Conservation (phyloP, 2,329 filamentous ascomycete species). For the Fusarium sp. region DNA sequence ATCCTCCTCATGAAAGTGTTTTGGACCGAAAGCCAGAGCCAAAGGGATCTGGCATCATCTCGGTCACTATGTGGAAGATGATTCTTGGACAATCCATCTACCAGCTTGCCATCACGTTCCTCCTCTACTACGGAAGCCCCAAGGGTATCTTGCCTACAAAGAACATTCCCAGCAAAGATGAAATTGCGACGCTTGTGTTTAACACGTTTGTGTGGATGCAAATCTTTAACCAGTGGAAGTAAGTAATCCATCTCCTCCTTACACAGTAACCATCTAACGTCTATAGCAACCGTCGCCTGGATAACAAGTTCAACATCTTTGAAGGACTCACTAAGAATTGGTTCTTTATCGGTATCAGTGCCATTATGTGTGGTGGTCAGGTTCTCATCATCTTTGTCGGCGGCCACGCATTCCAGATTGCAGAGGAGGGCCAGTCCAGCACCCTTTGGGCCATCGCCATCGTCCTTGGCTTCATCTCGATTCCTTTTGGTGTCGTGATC, state of each 20-base stretch:
- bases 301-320: conserved; percentile 96
- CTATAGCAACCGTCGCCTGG: conserved; percentile 83
- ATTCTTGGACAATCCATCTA: conserved; percentile 93
- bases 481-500: conserved; percentile 84
- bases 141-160: conserved; percentile 53
- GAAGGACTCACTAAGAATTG: conserved; percentile 86
- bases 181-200: conserved; percentile 87
- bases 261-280: conserved; percentile 19
- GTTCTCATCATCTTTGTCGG: conserved; percentile 91
- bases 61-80: conserved; percentile 99
- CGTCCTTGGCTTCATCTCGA: conserved; percentile 83
- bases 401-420: conserved; percentile 81
- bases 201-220: conserved; percentile 99
- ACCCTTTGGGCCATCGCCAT: conserved; percentile 90
- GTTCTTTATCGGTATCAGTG: conserved; percentile 89
- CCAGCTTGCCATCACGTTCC: conserved; percentile 82
- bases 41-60: conserved; percentile 74
- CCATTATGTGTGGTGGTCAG: conserved; percentile 89
- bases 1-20: conserved; percentile 85
- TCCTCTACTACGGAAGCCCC: conserved; percentile 80
- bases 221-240: conserved; percentile 98
- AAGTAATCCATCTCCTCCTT: conserved; percentile 52
- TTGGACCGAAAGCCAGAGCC: conserved; percentile 78
- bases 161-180: conserved; percentile 49
- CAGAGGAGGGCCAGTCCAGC: conserved; percentile 68